Base-by-base conservation (phyloP, 495 filamentous ascomycete species). In the Trichoderma orchidacearum region DNA sequence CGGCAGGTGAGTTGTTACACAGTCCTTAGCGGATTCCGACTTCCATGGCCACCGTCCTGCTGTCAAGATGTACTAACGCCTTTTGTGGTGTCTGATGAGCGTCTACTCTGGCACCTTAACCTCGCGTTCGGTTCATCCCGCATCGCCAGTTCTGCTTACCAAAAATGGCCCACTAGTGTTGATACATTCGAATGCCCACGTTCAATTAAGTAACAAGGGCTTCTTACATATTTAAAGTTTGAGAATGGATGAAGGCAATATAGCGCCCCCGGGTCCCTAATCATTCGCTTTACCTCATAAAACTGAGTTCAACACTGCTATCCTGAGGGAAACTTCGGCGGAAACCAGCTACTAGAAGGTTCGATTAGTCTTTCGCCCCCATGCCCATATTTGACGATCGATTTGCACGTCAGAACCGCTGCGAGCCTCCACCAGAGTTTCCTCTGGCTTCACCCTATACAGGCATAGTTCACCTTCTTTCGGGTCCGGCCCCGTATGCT, bases 231-330 rank as follows among this genome's bases (percentile, higher is more conserved):
- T 83, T 83, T 82, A 83, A 84, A 83, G 80, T 83, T 84, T 80
- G 77, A 85, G 80, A 83, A 82, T 84, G 80, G 77, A 80, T 84
- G 77, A 83, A 83, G 79, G 80, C 77, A 58, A 83, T 74, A 84
- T 79, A 75, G 74, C 80, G 76, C 81, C 79, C 79, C 79, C 80
- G 82, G 77, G 79, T 81, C 80, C 82, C 80, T 84, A 83, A 84
- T 84, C 77, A 84, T 84, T 84, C 78, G 80, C 81, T 83, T 84
- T 84, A 84, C 81, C 80, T 82, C 78, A 84, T 84, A 83, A 83
- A 83, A 82, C 79, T 82, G 75, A 81, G 75, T 71, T 76, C 75
- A 77, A 80, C 78, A 81, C 80, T 85, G 78, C 79, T 85, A 85
- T 85, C 76, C 80, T 84, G 75, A 84, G 78, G 79, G 78, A 84